phyloP scores from a whole-genome alignment of 768 basidiomycete genomes.

The Lactifluus hygrophoroides region DNA sequence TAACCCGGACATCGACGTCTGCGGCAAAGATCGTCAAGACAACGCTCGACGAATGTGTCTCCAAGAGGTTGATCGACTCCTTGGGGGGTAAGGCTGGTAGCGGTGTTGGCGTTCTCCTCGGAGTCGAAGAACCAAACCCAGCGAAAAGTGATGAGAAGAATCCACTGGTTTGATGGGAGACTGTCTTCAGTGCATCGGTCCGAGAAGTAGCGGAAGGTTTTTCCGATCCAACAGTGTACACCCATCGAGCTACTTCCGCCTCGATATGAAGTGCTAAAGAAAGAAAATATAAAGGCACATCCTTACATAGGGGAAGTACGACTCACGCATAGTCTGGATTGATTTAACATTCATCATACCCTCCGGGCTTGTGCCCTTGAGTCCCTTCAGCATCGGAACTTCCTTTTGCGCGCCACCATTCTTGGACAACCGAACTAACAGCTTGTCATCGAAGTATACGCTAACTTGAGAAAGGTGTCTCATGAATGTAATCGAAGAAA shows the following conservation, averaged over 20 bases:
- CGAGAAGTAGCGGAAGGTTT: constrained; percentile 35
- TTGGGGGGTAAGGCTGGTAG: constrained; percentile 27
- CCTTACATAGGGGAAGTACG: constrained; percentile 6
- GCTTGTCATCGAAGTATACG: constrained; percentile 74
- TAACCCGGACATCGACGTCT: constrained; percentile 53
- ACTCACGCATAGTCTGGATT: constrained; percentile 56
- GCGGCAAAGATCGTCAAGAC: constrained; percentile 58
- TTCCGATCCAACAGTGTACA: constrained; percentile 58
- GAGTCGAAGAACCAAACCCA: constrained; percentile 25
- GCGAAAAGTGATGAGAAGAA: constrained; percentile 37
- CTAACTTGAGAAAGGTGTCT: constrained; percentile 62
- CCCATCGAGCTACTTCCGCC: constrained; percentile 74
- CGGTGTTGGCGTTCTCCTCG: constrained; percentile 28
- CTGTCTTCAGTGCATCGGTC: neutral
- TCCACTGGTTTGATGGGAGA: constrained; percentile 23
- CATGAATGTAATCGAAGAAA: constrained; percentile 94
- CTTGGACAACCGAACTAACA: constrained; percentile 61
- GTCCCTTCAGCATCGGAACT: constrained; percentile 44
- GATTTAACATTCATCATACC: constrained; percentile 61
- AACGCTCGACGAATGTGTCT: constrained; percentile 45
- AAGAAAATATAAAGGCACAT: neutral
- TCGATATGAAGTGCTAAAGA: constrained; percentile 61
- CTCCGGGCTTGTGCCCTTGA: constrained; percentile 47
- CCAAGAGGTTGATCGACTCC: constrained; percentile 24
- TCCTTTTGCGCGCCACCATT: constrained; percentile 42